Percentiles rank a stretch among this genome's conserved stretches.
phyloP scores from a whole-genome alignment of 352 stramenopile species.

The Pythium sp. region DNA sequence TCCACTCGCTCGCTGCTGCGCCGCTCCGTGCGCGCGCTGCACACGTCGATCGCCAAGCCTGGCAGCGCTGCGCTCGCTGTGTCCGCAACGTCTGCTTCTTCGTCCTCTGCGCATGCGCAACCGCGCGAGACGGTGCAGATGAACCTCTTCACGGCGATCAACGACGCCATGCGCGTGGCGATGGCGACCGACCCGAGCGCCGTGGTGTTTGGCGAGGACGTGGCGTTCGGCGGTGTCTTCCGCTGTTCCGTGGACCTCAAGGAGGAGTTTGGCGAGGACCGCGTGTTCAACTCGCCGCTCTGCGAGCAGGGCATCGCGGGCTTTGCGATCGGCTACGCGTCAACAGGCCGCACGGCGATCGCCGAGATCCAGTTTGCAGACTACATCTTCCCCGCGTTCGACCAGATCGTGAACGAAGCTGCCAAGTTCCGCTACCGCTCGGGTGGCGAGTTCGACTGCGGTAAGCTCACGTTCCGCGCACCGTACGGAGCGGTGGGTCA shows the following conservation, averaged over 20 bases:
- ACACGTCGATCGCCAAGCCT: slow-evolving; percentile 10
- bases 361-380: slow-evolving; percentile 98
- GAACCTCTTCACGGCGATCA: slow-evolving; percentile 94
- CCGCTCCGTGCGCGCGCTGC: slow-evolving; percentile 8
- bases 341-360: slow-evolving; percentile 95
- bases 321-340: slow-evolving; percentile 97
- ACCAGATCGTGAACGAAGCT: slow-evolving; percentile 98
- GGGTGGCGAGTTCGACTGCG: slow-evolving; percentile 97
- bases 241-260: slow-evolving; percentile 93
- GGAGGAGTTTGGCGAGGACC: slow-evolving; percentile 92
- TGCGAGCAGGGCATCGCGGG: slow-evolving; percentile 93
- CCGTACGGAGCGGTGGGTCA: slow-evolving; percentile 95
- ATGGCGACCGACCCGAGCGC: slow-evolving; percentile 87
- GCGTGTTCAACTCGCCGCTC: slow-evolving; percentile 97
- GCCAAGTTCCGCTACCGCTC: slow-evolving; percentile 98
- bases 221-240: slow-evolving; percentile 98
- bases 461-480: slow-evolving; percentile 94
- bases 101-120: neutral
- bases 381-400: slow-evolving; percentile 98
- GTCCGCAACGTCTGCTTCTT: slow-evolving; percentile 7
- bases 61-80: slow-evolving; percentile 1
- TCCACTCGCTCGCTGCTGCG: slow-evolving; percentile 12
- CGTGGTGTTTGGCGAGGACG: slow-evolving; percentile 97
- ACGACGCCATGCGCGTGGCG: slow-evolving; percentile 89
- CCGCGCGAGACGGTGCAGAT: slow-evolving; percentile 39